Evolutionary conservation across 805 yeast species (phyloP), one percentile per base, ranked within the genome.

Genomic region (Monosporozyma unispora): DNA sequence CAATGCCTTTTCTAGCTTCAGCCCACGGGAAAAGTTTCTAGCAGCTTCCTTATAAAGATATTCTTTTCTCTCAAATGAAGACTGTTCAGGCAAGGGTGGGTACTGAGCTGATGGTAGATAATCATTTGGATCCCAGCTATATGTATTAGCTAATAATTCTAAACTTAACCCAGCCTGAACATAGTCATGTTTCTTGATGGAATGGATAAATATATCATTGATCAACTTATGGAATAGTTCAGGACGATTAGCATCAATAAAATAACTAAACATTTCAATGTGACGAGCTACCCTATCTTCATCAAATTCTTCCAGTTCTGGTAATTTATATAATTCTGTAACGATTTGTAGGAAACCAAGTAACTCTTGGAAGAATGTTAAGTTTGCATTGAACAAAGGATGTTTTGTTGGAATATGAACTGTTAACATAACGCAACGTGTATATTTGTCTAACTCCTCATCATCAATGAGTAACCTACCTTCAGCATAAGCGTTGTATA

Each of bases 101-200:
- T 77, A 77, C 49, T 70, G 64, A 48, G 82, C 75, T 6, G 81
- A 69, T 1, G 86, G 79, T 28, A 86, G 64, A 6, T 67, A 59
- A 28, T 72, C 72, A 49, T 77, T 79, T 47, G 78, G 80, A 54
- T 77, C 77, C 96, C 96, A 88, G 7, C 73, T 70, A 63, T 81
- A 85, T 2, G 91, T 83, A 21, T 82, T 74, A 0, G 95, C 93
- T 56, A 88, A 72, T 50, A 87, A 71, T 61, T 84, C 89, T 57
- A 87, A 73, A 57, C 89, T 79, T 53, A 88, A 73, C 3, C 91
- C 96, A 7, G 95, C 95, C 68, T 88, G 96, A 29, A 84, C 82
- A 60, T 64, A 78, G 60, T 87, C 87, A 22, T 70, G 71, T 64
- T 80, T 83, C 19, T 64, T 58, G 46, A 83, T 51, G 57, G 84